Evolutionary conservation across 192 early-diverging fungal species (phyloP).

Genomic region (Entrophospora sp.): DNA sequence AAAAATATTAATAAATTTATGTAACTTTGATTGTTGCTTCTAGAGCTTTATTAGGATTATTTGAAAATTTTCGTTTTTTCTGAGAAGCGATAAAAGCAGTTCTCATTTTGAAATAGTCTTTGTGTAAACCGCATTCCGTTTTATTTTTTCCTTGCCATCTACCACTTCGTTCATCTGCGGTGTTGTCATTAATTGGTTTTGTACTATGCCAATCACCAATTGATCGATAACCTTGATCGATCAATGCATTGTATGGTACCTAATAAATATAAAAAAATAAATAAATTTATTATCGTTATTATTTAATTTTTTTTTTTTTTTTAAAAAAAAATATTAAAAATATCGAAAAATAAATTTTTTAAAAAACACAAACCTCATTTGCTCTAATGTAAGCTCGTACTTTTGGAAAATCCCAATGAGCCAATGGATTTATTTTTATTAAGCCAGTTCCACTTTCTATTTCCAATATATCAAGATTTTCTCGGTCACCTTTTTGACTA

Average conservation of each 20-base stretch:
- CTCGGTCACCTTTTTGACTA: constrained; percentile 79
- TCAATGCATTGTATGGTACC: constrained; percentile 84
- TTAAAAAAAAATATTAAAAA: too few species aligned
- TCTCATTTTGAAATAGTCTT: constrained; percentile 93
- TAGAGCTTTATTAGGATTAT: not conserved
- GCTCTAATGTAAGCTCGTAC: constrained; percentile 80
- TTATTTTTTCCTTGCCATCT: constrained; percentile 84
- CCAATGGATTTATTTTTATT: constrained; percentile 89
- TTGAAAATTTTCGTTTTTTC: not conserved
- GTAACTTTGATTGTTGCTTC: not conserved
- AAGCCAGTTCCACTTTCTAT: constrained; percentile 65
- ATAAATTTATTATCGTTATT: not conserved
- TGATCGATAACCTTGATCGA: constrained; percentile 85
- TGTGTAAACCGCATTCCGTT: constrained; percentile 93
- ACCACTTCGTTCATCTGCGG: constrained; percentile 74
- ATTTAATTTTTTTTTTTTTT: too few species aligned
- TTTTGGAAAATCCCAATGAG: constrained; percentile 81
- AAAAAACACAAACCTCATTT: constrained; percentile 36
- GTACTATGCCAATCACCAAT: constrained; percentile 94
- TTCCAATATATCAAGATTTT: constrained; percentile 69
- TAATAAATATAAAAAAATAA: not conserved
- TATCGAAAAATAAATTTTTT: not conserved
- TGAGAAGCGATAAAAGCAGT: constrained; percentile 62
- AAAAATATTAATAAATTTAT: not conserved
- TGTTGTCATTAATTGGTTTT: constrained; percentile 47